Conservation (phyloP, 306 rosid genomes). For the Cucurbita ficifolia region DNA sequence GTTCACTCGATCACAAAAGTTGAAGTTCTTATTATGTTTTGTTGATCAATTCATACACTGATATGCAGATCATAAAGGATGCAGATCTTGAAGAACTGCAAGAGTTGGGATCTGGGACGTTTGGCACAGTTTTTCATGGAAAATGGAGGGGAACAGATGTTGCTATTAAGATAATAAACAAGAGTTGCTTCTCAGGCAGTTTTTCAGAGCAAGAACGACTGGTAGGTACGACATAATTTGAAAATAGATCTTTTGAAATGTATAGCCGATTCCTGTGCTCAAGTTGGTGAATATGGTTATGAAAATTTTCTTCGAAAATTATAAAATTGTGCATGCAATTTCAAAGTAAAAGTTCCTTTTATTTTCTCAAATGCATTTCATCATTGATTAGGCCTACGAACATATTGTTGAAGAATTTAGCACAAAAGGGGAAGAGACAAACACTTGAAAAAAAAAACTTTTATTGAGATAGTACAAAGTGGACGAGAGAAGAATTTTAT, state of each 20-base stretch:
- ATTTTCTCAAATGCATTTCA: background rate
- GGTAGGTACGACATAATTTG: slow-evolving; percentile 32
- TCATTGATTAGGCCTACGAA: background rate
- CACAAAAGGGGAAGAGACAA: too few species aligned
- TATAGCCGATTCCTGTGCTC: slow-evolving; percentile 1
- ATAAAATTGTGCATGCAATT: background rate
- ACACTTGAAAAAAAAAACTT: too few species aligned
- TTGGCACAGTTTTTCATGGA: slow-evolving; percentile 92
- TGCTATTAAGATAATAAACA: slow-evolving; percentile 87
- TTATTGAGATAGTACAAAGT: too few species aligned
- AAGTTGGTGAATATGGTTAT: background rate
- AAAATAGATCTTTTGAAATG: slow-evolving; percentile 3
- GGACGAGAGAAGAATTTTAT: too few species aligned
- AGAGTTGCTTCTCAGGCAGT: slow-evolving; percentile 77
- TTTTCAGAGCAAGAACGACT: slow-evolving; percentile 82
- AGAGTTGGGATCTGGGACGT: slow-evolving; percentile 93
- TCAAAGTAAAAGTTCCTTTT: background rate
- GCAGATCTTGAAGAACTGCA: slow-evolving; percentile 68
- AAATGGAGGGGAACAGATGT: slow-evolving; percentile 98
- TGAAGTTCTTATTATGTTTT: background rate
- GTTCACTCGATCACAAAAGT: background rate
- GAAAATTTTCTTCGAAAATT: background rate
- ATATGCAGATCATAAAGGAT: slow-evolving; percentile 64
- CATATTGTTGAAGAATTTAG: background rate
- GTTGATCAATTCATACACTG: slow-evolving; percentile 11